Base-by-base conservation (phyloP, 495 filamentous ascomycete species). In the Thozetella sp. region DNA sequence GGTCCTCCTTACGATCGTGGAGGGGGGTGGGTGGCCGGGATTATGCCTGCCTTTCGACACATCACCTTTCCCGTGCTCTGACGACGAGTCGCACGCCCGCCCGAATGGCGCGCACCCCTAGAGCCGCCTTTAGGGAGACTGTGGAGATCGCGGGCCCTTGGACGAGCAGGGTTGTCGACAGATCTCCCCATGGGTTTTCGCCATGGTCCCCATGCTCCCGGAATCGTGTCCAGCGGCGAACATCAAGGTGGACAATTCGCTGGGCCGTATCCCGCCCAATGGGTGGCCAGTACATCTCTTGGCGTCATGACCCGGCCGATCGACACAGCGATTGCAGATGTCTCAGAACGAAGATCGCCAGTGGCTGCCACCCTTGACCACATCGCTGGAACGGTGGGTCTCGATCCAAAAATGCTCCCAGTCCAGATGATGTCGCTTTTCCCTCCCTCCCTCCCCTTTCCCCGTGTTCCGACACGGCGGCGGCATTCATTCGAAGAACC, bases 361-460 rank as follows among this genome's bases (percentile, higher is more conserved):
- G 43, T 48, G 43, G 43, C 43, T 48, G 43, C 43, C 43, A 10
- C 20, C 43, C 43, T 48, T 48, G 43, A 48, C 43, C 43, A 48
- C 20, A n/a, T 20, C n/a, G 9, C 43, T 20, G 43, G 43, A 48
- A 48, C 43, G 43, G 43, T 48, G 43, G 43, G 43, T n/a, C 20
- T 48, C 20, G 6, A 48, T 3, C n/a, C 43, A 48, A 13, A n/a
- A n/a, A n/a, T n/a, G n/a, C n/a, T n/a, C n/a, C n/a, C n/a, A n/a
- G n/a, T n/a, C n/a, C n/a, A n/a, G n/a, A n/a, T n/a, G n/a, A n/a
- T n/a, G n/a, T n/a, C n/a, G n/a, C n/a, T n/a, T n/a, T n/a, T n/a
- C n/a, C n/a, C n/a, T n/a, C n/a, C n/a, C n/a, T n/a, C n/a, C n/a
- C n/a, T n/a, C n/a, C n/a, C n/a, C n/a, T n/a, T n/a, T n/a, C n/a